Evolutionary conservation across 139 green algal species (phyloP).

Genomic region (Picochlorum sp.): DNA sequence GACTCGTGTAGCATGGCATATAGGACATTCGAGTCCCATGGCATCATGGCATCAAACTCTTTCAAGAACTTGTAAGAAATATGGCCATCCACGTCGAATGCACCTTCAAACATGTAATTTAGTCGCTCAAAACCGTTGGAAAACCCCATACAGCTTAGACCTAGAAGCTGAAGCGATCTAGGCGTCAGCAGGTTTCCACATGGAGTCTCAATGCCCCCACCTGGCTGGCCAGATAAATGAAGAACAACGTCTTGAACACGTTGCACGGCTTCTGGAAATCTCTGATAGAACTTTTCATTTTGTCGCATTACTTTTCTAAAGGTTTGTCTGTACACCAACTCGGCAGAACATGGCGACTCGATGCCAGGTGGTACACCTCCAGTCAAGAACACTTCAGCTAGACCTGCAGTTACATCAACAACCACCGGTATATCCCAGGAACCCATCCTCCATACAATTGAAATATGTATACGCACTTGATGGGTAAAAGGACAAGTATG

Average conservation of each 20-base stretch:
- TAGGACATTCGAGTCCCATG: constrained; percentile 86
- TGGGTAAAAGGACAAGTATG: constrained; percentile 75
- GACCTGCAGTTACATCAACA: neutral
- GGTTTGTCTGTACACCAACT: constrained; percentile 49
- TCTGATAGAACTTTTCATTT: constrained; percentile 76
- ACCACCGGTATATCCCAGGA: neutral
- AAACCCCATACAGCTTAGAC: constrained; percentile 42
- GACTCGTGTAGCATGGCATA: constrained; percentile 93
- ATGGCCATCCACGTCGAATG: constrained; percentile 47
- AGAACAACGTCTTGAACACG: constrained; percentile 51
- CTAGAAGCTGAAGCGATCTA: constrained; percentile 67
- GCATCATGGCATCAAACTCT: constrained; percentile 52
- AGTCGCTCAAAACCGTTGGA: constrained; percentile 76
- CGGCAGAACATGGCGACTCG: constrained; percentile 37
- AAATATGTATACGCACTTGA: constrained; percentile 40
- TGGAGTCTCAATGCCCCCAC: constrained; percentile 40
- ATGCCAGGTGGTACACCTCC: constrained; percentile 69
- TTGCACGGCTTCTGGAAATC: constrained; percentile 43
- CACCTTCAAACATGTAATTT: constrained; percentile 71
- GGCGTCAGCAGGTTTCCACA: constrained; percentile 58
- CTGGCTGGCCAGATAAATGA: constrained; percentile 47
- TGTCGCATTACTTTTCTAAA: constrained; percentile 51
- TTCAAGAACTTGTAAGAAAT: constrained; percentile 71
- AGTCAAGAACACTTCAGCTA: constrained; percentile 51
- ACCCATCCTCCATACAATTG: neutral